phyloP scores from a whole-genome alignment of 331 rosid genomes.

The Malus hybrid region DNA sequence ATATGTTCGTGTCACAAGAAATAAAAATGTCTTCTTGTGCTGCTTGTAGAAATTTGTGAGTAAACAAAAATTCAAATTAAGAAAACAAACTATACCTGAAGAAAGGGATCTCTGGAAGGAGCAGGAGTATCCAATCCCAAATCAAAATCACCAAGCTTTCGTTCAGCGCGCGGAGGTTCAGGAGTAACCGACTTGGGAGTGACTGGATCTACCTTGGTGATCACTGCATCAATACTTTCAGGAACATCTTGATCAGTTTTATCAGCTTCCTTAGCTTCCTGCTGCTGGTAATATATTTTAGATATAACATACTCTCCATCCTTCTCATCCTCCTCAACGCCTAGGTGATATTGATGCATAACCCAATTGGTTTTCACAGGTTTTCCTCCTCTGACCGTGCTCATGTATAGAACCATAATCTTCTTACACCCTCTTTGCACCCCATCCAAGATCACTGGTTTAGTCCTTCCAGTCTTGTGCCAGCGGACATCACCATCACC shows the following conservation, averaged over 20 bases:
- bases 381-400: slow-evolving; percentile 52
- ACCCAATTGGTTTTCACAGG: slow-evolving; percentile 94
- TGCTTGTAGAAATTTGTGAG: neutral
- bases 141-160: slow-evolving; percentile 24
- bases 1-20: neutral
- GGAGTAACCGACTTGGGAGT: slow-evolving; percentile 74
- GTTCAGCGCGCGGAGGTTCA: slow-evolving; percentile 48
- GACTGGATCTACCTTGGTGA: slow-evolving; percentile 48
- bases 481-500: slow-evolving; percentile 88
- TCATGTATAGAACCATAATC: slow-evolving; percentile 83
- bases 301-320: slow-evolving; percentile 71
- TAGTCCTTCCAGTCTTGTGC: slow-evolving; percentile 95
- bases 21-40: neutral
- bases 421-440: slow-evolving; percentile 78
- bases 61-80: neutral
- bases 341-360: slow-evolving; percentile 90
- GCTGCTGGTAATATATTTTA: slow-evolving; percentile 75
- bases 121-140: slow-evolving; percentile 19
- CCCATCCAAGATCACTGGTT: slow-evolving; percentile 63
- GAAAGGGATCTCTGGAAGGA: slow-evolving; percentile 9
- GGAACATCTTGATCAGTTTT: slow-evolving; percentile 45
- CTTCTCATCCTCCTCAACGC: slow-evolving; percentile 67
- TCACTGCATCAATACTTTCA: slow-evolving; percentile 28
- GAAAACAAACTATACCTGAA: slow-evolving; percentile 34
- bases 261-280: slow-evolving; percentile 45